A percentile compares a stretch with the other conserved stretches of the same genome.
phyloP scores from a whole-genome alignment of 1,139 yeast genomes.

The Taphrina pruni region DNA sequence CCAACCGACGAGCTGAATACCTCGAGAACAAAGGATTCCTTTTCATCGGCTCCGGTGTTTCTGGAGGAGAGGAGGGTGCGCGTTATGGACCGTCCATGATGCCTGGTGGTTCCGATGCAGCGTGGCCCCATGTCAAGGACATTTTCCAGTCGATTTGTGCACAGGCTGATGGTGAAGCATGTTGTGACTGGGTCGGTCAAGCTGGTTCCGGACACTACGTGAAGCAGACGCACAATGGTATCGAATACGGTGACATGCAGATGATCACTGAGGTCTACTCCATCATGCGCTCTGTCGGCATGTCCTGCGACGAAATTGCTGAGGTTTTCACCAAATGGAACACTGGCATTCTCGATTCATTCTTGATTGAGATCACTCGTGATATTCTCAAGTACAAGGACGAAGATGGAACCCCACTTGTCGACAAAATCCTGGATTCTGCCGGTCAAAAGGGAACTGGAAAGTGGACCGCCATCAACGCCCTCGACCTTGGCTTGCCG shows the following conservation, averaged over 20 bases:
- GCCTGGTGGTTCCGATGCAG: constrained; percentile 99
- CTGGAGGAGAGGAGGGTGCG: constrained; percentile 99
- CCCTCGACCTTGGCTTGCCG: constrained; percentile 97
- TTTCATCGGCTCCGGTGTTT: constrained; percentile 98
- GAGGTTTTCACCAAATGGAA: constrained; percentile 93
- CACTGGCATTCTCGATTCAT: constrained; percentile 96
- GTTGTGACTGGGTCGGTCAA: constrained; percentile 99
- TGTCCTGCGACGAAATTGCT: constrained; percentile 89
- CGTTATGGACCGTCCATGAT: constrained; percentile 98
- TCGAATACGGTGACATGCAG: constrained; percentile 99
- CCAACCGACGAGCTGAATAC: constrained; percentile 94
- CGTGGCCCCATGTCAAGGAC: constrained; percentile 97
- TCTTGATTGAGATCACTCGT: constrained; percentile 95
- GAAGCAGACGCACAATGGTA: constrained; percentile 99
- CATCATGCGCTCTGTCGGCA: constrained; percentile 88
- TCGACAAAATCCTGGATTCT: constrained; percentile 92
- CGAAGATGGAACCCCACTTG: constrained; percentile 86
- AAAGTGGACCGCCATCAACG: constrained; percentile 99
- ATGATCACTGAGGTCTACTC: constrained; percentile 98
- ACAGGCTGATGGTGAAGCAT: constrained; percentile 96
- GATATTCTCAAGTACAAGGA: constrained; percentile 88
- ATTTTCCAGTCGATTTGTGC: constrained; percentile 97
- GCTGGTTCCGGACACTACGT: constrained; percentile 99
- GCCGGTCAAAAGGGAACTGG: constrained; percentile 99
- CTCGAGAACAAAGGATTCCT: constrained; percentile 84